phyloP scores from a whole-genome alignment of 192 early-diverging fungal species.

The Pecoramyces ruminantium region DNA sequence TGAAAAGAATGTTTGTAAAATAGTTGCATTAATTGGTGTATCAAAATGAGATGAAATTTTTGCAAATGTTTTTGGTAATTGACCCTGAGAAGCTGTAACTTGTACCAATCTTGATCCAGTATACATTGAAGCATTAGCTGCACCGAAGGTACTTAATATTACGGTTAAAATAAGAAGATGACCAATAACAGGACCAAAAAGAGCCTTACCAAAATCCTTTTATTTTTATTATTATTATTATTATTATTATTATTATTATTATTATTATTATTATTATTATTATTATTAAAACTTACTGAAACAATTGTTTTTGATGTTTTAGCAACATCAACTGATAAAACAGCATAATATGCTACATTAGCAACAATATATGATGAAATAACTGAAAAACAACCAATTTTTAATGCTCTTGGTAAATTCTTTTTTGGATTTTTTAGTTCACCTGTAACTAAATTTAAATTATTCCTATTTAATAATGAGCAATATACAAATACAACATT shows the following conservation, averaged over 20 bases:
- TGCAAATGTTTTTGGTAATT: conserved; percentile 51
- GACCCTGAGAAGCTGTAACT: conserved; percentile 41
- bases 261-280: too few species aligned
- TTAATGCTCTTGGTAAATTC: conserved; percentile 22
- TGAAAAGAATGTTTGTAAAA: conserved; percentile 39
- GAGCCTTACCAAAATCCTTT: conserved; percentile 55
- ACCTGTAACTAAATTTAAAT: conserved; percentile 27
- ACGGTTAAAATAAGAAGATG: conserved; percentile 55
- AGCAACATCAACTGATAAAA: conserved; percentile 7
- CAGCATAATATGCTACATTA: conserved; percentile 24
- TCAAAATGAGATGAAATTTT: conserved; percentile 29
- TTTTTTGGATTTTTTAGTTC: conserved; percentile 20
- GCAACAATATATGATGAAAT: conserved; percentile 18
- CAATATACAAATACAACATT: too few species aligned
- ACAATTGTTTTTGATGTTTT: not conserved
- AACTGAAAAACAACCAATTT: conserved; percentile 16
- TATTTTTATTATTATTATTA: too few species aligned
- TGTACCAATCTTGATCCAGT: conserved; percentile 52
- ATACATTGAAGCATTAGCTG: conserved; percentile 63
- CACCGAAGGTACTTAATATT: conserved; percentile 52
- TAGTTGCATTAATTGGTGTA: conserved; percentile 51
- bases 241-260: too few species aligned
- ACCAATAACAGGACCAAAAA: conserved; percentile 48
- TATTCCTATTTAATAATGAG: conserved; percentile 14
- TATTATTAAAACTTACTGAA: not conserved